Conservation (phyloP, 1,284 basidiomycete species). For the Tremellales sp. region DNA sequence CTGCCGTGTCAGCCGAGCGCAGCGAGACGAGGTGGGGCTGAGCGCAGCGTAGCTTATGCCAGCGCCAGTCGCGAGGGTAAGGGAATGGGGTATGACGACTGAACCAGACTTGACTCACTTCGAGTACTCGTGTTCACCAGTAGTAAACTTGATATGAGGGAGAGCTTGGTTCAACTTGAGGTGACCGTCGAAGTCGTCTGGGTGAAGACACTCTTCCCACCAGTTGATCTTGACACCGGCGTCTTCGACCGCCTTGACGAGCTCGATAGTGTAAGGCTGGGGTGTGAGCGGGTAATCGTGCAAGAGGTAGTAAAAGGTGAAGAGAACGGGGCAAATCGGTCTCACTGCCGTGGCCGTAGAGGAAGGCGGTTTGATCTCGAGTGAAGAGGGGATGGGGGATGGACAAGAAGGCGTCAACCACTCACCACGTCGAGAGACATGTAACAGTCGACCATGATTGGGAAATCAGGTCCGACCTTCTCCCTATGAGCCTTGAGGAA, state of each 20-base stretch:
- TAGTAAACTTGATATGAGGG: constrained; percentile 55
- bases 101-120: constrained; percentile 23
- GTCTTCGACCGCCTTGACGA: constrained; percentile 51
- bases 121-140: constrained; percentile 57
- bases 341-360: too few species aligned
- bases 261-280: constrained; percentile 52
- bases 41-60: too few species aligned
- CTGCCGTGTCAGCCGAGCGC: too few species aligned
- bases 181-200: constrained; percentile 54
- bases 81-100: neutral
- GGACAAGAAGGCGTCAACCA: neutral
- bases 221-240: constrained; percentile 53
- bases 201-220: constrained; percentile 57
- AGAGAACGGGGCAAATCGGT: neutral
- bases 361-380: too few species aligned
- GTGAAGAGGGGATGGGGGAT: neutral
- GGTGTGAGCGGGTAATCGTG: constrained; percentile 23
- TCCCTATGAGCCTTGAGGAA: constrained; percentile 52
- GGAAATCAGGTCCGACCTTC: constrained; percentile 50
- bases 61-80: neutral
- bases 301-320: neutral
- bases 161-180: constrained; percentile 50
- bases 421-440: constrained; percentile 50
- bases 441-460: constrained; percentile 55
- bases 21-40: too few species aligned